Percentiles rank a stretch among this genome's conserved stretches.
phyloP scores from a whole-genome alignment of 148 eudicot species.

The Gaultheria prostrata region DNA sequence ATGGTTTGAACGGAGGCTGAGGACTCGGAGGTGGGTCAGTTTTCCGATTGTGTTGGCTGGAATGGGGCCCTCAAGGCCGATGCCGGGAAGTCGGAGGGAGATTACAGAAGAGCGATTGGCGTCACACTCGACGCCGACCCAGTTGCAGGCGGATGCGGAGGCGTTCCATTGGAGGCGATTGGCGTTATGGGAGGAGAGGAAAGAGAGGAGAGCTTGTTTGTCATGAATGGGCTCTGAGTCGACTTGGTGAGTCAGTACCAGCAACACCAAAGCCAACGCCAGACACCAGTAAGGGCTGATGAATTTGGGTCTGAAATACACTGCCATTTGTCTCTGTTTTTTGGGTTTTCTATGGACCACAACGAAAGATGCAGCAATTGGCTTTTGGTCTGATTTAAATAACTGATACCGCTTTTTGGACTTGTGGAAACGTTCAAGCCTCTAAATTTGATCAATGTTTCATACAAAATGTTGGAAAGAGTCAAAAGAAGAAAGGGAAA shows the following conservation, averaged over 20 bases:
- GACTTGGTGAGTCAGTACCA: slow-evolving; percentile 23
- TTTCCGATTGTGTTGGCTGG: slow-evolving; percentile 42
- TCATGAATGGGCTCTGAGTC: slow-evolving; percentile 64
- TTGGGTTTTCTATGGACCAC: not conserved
- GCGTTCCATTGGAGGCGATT: slow-evolving; percentile 58
- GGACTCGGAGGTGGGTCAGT: slow-evolving; percentile 36
- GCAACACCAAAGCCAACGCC: not conserved
- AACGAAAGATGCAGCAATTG: not conserved
- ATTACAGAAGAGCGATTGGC: slow-evolving; percentile 32
- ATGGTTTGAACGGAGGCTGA: slow-evolving; percentile 40
- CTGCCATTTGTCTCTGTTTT: not conserved
- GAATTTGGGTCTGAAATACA: not conserved
- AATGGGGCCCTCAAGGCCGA: slow-evolving; percentile 56
- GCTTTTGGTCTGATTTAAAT: not conserved
- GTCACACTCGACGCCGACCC: slow-evolving; percentile 81
- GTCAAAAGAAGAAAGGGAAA: not conserved
- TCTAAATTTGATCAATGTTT: no score
- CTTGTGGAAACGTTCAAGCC: not conserved
- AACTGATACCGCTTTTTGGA: not conserved
- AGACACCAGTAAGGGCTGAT: not conserved
- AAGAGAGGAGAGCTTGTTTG: slow-evolving; percentile 62
- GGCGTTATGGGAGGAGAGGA: slow-evolving; percentile 55
- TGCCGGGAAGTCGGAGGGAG: slow-evolving; percentile 62
- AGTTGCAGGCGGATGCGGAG: slow-evolving; percentile 53
- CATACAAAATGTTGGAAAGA: not conserved